Percentiles rank a stretch among this genome's conserved stretches.
phyloP scores from a whole-genome alignment of 495 filamentous ascomycete genomes.

The Penicillium arizonense region DNA sequence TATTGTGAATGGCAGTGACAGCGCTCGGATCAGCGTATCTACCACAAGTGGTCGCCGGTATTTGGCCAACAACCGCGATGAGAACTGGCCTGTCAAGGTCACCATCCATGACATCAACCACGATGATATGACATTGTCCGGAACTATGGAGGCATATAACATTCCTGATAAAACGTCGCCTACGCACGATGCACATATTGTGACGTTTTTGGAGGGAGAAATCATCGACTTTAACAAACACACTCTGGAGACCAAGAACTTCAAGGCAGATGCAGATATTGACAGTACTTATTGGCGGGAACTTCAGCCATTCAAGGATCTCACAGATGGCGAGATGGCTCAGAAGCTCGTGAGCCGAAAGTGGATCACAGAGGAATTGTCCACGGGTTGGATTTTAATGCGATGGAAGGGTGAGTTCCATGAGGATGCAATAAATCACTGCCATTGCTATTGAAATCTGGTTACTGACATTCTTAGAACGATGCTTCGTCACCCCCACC shows the following conservation, averaged over 20 bases:
- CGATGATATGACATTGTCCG: constrained; percentile 61
- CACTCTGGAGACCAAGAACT: constrained; percentile 66
- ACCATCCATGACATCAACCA: constrained; percentile 69
- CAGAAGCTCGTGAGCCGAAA: constrained; percentile 56
- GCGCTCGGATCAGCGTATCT: constrained; percentile 30
- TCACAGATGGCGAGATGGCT: constrained; percentile 57
- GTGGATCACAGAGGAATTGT: constrained; percentile 53
- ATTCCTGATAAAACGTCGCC: constrained; percentile 59
- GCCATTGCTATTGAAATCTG: background rate
- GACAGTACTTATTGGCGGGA: constrained; percentile 73
- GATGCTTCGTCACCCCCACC: constrained; percentile 67
- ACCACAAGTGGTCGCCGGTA: constrained; percentile 38
- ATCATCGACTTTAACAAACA: constrained; percentile 72
- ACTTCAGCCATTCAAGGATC: constrained; percentile 61
- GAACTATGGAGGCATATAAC: constrained; percentile 78
- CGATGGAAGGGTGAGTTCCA: constrained; percentile 66
- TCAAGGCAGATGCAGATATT: constrained; percentile 55
- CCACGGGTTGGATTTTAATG: constrained; percentile 68
- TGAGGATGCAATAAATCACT: background rate
- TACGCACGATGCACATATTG: constrained; percentile 60
- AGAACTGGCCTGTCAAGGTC: constrained; percentile 72
- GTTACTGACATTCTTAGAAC: constrained; percentile 43
- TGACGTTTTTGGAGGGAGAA: constrained; percentile 74
- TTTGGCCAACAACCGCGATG: constrained; percentile 45
- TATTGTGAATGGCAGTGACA: constrained; percentile 41